Percentiles rank a stretch among this genome's conserved stretches.
These are phyloP conservation scores for Vitellaria paradoxa DNA, from an alignment of 179 eudicot genomes.

Conservation along the genomic window DNA sequence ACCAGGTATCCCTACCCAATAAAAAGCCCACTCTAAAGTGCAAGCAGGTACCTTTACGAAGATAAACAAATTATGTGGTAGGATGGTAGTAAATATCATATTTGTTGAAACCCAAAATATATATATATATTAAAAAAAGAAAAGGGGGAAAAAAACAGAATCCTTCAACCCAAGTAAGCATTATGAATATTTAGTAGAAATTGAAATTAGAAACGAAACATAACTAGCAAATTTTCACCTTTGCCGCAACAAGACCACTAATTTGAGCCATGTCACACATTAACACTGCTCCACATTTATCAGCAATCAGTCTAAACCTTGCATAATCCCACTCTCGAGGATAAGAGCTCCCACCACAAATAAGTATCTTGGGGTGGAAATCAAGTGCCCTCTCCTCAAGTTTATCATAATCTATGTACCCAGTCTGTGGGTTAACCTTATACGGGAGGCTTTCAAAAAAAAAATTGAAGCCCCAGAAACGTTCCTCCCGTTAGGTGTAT, in stretches of 20 bases:
- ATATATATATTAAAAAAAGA: too few relatives aligned
- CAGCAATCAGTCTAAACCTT: slow-evolving; percentile 72
- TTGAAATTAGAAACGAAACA: too few relatives aligned
- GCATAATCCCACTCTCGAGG: slow-evolving; percentile 87
- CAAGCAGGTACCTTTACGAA: too few relatives aligned
- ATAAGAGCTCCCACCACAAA: slow-evolving; percentile 89
- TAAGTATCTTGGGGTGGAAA: slow-evolving; percentile 85
- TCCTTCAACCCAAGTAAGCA: too few relatives aligned
- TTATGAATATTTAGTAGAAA: too few relatives aligned
- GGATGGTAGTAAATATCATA: too few relatives aligned
- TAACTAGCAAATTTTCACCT: slow-evolving; percentile 38
- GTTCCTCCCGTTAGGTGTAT: slow-evolving; percentile 71
- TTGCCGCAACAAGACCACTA: slow-evolving; percentile 87
- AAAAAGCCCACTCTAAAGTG: too few relatives aligned
- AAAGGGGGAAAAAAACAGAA: too few relatives aligned
- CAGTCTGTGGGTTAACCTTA: slow-evolving; percentile 71
- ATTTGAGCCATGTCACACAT: slow-evolving; percentile 97
- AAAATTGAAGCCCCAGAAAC: slow-evolving; percentile 86
- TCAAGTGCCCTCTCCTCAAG: slow-evolving; percentile 82
- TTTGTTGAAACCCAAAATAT: too few relatives aligned
- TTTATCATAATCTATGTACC: slow-evolving; percentile 75
- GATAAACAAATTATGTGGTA: too few relatives aligned
- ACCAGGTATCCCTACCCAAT: too few relatives aligned
- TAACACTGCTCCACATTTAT: slow-evolving; percentile 71
- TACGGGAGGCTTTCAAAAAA: slow-evolving; percentile 80